Percentiles rank a stretch among this genome's conserved stretches.
These are phyloP conservation scores for Tolypocladium cylindrosporum DNA, from an alignment of 2,329 filamentous ascomycete species.

Conservation along the genomic window DNA sequence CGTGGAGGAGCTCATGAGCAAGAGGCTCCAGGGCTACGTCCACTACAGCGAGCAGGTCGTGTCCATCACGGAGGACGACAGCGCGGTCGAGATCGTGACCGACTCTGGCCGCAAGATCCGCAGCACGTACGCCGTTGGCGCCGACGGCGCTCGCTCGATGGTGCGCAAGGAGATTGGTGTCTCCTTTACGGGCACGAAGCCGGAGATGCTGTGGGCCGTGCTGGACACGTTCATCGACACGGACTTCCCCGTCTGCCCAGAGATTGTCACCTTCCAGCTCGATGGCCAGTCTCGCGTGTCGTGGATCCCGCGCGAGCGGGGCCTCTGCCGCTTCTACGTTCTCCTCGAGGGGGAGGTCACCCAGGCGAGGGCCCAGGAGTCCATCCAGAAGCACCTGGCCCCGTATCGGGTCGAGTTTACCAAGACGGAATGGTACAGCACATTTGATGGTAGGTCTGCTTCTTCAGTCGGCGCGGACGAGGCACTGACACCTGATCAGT, in stretches of 20 bases:
- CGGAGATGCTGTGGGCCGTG: conserved; percentile 39
- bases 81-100: conserved; percentile 31
- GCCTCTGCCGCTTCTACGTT: conserved; percentile 36
- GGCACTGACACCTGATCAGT: conserved; percentile 15
- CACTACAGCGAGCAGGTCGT: conserved; percentile 27
- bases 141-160: conserved; percentile 40
- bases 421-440: conserved; percentile 38
- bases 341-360: conserved; percentile 35
- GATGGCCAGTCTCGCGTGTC: conserved; percentile 34
- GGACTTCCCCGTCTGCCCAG: conserved; percentile 32
- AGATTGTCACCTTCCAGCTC: conserved; percentile 38
- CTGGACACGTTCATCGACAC: conserved; percentile 39
- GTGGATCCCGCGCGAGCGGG: conserved; percentile 38
- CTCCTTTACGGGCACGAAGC: conserved; percentile 33
- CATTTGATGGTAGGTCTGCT: conserved; percentile 30
- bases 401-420: conserved; percentile 32
- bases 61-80: conserved; percentile 45
- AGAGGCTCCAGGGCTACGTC: conserved; percentile 20
- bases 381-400: conserved; percentile 32
- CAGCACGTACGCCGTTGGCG: conserved; percentile 36
- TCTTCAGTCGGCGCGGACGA: conserved; percentile 5
- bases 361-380: conserved; percentile 26
- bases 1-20: conserved; percentile 29
- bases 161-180: conserved; percentile 31
- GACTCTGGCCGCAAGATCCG: conserved; percentile 19